phyloP scores from a whole-genome alignment of 352 stramenopile species.

The Salisapilia sapeloensis region DNA sequence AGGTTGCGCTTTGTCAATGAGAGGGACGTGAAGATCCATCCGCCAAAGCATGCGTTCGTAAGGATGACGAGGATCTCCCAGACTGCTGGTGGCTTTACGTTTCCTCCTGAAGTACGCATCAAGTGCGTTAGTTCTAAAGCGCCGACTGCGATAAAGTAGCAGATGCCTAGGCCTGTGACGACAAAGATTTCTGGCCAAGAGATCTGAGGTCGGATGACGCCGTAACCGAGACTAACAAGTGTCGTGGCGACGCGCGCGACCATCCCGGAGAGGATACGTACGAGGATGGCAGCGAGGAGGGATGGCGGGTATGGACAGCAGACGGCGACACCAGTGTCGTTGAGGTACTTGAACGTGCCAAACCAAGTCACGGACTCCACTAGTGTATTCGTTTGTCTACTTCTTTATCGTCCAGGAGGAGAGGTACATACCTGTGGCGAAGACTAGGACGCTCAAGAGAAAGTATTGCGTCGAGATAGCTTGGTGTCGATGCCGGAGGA shows the following conservation, averaged over 20 bases:
- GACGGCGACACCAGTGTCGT: slow-evolving; percentile 40
- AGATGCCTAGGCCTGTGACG: slow-evolving; percentile 51
- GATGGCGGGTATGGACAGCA: slow-evolving; percentile 62
- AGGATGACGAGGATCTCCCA: slow-evolving; percentile 67
- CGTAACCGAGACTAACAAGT: slow-evolving; percentile 67
- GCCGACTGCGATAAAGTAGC: slow-evolving; percentile 67
- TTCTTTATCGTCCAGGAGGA: no score
- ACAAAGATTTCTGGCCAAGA: slow-evolving; percentile 60
- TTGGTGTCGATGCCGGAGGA: slow-evolving; percentile 48
- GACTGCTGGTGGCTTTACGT: slow-evolving; percentile 32
- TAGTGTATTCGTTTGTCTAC: no score
- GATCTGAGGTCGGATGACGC: slow-evolving; percentile 52
- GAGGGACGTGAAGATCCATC: slow-evolving; percentile 76
- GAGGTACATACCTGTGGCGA: slow-evolving; percentile 44
- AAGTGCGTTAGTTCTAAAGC: slow-evolving; percentile 67
- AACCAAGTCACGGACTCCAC: slow-evolving; percentile 59
- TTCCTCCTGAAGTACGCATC: slow-evolving; percentile 54
- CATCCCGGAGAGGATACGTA: slow-evolving; percentile 63
- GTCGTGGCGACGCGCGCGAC: slow-evolving; percentile 56
- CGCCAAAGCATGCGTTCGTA: slow-evolving; percentile 67
- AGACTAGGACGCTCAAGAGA: slow-evolving; percentile 53
- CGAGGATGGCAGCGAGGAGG: slow-evolving; percentile 47
- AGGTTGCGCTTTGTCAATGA: slow-evolving; percentile 65
- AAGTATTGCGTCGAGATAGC: slow-evolving; percentile 75
- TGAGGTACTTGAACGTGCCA: slow-evolving; percentile 60